Conservation (phyloP, 176 grass and related monocot genomes). For the Hordeum vulgare region MorexV3_pseudomolecules_assembly NC_058521.1:377368192-377368691, state of each 20-base stretch:
- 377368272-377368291: conserved; percentile 41
- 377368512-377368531: conserved; percentile 29
- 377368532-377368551: neutral
- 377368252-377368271: conserved; percentile 57
- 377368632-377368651: conserved; percentile 30
- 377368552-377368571: neutral
- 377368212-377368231: conserved; percentile 7
- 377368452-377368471: neutral
- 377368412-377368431: conserved; percentile 21
- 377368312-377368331: conserved; percentile 36
- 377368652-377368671: neutral
- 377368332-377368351: conserved; percentile 60
- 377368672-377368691: conserved; percentile 6
- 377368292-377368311: conserved; percentile 9
- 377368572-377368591: conserved; percentile 12
- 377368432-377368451: conserved; percentile 28
- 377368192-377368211: neutral
- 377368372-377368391: conserved; percentile 35
- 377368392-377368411: conserved; percentile 22
- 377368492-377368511: conserved; percentile 20
- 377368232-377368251: conserved; percentile 48
- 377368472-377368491: conserved; percentile 32
- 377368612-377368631: conserved; percentile 13
- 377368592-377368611: conserved; percentile 17
- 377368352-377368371: conserved; percentile 57